These are phyloP conservation scores for Aspergillus ochraceoroseus DNA, from an alignment of 2,329 filamentous ascomycete species.

Conservation along the genomic window DNA sequence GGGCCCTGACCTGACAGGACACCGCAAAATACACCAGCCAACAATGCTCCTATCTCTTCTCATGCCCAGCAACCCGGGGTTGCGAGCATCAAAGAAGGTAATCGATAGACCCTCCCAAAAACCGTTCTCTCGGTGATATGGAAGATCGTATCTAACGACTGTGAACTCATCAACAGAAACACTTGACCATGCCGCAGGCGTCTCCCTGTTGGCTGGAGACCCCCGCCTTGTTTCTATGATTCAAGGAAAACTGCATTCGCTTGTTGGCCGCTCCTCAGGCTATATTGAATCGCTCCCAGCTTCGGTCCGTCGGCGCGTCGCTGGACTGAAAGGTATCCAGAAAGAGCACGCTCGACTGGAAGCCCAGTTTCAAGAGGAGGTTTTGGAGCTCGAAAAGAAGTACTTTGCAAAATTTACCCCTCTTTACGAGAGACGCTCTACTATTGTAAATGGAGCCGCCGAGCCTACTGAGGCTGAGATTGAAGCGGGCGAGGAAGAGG, in stretches of 20 bases:
- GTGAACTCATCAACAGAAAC: conserved; percentile 61
- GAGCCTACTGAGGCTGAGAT: conserved; percentile 88
- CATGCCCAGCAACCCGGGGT: conserved; percentile 94
- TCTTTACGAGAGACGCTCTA: conserved; percentile 88
- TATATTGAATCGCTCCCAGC: conserved; percentile 95
- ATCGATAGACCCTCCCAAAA: no score
- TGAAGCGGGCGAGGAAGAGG: conserved; percentile 75
- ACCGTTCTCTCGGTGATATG: conserved; percentile 32
- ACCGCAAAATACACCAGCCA: conserved; percentile 95
- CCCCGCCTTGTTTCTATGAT: conserved; percentile 95
- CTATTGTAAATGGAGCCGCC: conserved; percentile 78
- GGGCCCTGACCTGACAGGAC: conserved; percentile 60
- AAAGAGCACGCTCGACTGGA: conserved; percentile 98
- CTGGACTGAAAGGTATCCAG: conserved; percentile 94
- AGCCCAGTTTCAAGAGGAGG: conserved; percentile 97
- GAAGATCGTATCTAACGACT: background rate
- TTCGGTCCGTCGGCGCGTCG: conserved; percentile 84
- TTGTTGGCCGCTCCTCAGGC: conserved; percentile 91
- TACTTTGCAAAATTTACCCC: conserved; percentile 99
- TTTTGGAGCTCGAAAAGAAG: conserved; percentile 97
- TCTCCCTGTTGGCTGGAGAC: conserved; percentile 92
- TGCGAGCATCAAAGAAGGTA: conserved; percentile 95
- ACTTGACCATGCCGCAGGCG: conserved; percentile 77
- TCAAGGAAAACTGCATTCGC: conserved; percentile 86
- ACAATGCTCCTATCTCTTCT: conserved; percentile 93